Evolutionary conservation across 331 rosid species (phyloP), one percentile per base, ranked within the genome.

Genomic region (Rhamnella rubrinervis): DNA sequence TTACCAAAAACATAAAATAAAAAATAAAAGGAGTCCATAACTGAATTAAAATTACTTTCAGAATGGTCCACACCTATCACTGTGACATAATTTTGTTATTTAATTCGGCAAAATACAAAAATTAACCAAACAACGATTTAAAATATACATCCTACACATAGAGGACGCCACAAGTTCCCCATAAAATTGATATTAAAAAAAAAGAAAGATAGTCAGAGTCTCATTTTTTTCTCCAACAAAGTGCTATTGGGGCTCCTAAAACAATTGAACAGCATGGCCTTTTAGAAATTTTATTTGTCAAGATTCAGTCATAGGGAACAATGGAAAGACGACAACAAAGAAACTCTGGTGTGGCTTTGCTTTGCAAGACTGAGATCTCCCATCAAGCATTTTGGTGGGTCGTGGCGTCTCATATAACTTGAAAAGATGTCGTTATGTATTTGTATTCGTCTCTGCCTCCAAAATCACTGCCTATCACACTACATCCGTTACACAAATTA

Each of bases 31-130:
- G 37, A 37, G 37, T 51, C 60, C 60, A 66, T 52, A 55, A 56
- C 56, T 37, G 53, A 23, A 55, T 55, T 40, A 47, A 55, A 67
- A 56, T 41, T 19, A 57, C 58, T 40, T 55, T 38, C 18, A 13
- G 35, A 56, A 40, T 55, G 65, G 73, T 53, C 73, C 73, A 38
- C 64, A 53, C 35, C 8, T 20, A 61, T 52, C 67, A 71, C 35
- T 56, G 63, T 65, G 58, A 46, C 55, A 57, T 59, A 65, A 18
- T 7, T 58, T 6, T 9, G 26, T 66, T 31, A 26, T 56, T 39
- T 28, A 35, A 28, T 51, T 11, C 63, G 58, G 65, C 10, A 19
- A 59, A 37, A 26, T 17, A 31, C 69, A 51, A 55, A 58, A 26
- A 68, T 40, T 67, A 28, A 26, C 41, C 55, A 47, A 55, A 25